Evolutionary conservation across 192 early-diverging fungal species (phyloP), one percentile per base, ranked within the genome.

Genomic region (Podila epicladia): DNA sequence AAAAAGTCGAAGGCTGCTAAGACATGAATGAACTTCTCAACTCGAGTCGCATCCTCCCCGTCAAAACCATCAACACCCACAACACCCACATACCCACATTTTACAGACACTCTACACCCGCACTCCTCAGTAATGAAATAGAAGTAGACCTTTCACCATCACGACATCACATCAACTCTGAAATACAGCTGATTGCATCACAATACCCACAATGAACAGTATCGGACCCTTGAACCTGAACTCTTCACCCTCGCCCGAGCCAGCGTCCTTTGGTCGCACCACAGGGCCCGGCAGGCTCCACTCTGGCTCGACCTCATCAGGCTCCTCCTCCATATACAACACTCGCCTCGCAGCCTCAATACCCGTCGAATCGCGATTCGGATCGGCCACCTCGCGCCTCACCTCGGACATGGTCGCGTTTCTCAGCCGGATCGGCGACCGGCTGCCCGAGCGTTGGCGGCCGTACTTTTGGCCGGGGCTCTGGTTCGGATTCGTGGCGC

Each of bases 391-490:
- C 3, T 26, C 38, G 12, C 45, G 48, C 29, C 71, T 75, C 58
- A 62, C 79, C 33, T 50, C 33, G n/a, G 55, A 64, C 45, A 48
- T 49, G 33, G 1, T 72, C 11, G n/a, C 38, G 4, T 26, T 53
- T 4, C 53, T 74, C 9, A 71, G 62, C 31, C 12, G 31, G 4
- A 1, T 72, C 7, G 62, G 61, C 24, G 71, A 71, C 2, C 24
- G 37, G 48, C 28, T 70, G 13, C 72, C 67, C 6, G 68, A 62
- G 26, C 38, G 55, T 48, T 51, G 62, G 1, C 51, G 74, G 49
- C 69, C 71, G 5, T 78, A 57, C 49, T 72, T 82, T 8, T 85
- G 74, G 71, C 31, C 76, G 2, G 71, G 71, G 8, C 61, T 71
- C 9, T 84, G 74, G 74, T 66, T 84, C 26, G 61, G 17, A 0